These are phyloP conservation scores for Neurospora intermedia DNA, from an alignment of 495 filamentous ascomycete species.

Conservation along the genomic window DNA sequence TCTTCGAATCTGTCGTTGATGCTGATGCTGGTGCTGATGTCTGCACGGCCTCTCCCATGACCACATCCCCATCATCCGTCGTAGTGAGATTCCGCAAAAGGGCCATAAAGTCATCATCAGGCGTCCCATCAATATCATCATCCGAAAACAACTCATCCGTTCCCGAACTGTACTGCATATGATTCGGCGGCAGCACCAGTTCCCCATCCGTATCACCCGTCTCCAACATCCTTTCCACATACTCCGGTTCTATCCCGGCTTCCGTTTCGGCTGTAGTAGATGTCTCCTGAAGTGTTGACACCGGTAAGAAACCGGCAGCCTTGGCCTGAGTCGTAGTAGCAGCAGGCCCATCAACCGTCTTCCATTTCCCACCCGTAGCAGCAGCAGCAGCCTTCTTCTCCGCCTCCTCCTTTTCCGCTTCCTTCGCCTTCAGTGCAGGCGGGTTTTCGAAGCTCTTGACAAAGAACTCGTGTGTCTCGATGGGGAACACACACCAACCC, in stretches of 20 bases:
- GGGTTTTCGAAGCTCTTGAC: slow-evolving; percentile 63
- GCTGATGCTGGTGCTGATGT: slow-evolving; percentile 13
- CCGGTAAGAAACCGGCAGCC: slow-evolving; percentile 24
- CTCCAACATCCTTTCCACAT: slow-evolving; percentile 20
- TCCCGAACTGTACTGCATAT: slow-evolving; percentile 14
- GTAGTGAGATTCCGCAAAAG: slow-evolving; percentile 1
- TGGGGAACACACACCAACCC: slow-evolving; percentile 77
- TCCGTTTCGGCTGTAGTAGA: neutral
- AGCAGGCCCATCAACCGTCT: slow-evolving; percentile 47
- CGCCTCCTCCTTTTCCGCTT: slow-evolving; percentile 36
- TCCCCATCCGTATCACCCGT: slow-evolving; percentile 28
- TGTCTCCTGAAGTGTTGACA: slow-evolving; percentile 12
- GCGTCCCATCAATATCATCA: slow-evolving; percentile 20
- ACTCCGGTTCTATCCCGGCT: slow-evolving; percentile 15
- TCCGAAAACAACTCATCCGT: slow-evolving; percentile 15
- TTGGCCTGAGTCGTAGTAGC: slow-evolving; percentile 29
- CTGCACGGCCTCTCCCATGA: slow-evolving; percentile 10
- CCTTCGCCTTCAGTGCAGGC: slow-evolving; percentile 42
- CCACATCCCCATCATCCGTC: slow-evolving; percentile 3
- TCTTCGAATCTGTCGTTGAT: slow-evolving; percentile 2
- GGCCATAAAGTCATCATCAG: slow-evolving; percentile 17
- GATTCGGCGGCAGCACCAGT: slow-evolving; percentile 3
- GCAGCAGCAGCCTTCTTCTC: slow-evolving; percentile 37
- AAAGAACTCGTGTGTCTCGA: slow-evolving; percentile 64
- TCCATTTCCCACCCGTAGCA: slow-evolving; percentile 46